Percentiles rank a stretch among this genome's conserved stretches.
Evolutionary conservation across 768 basidiomycete genomes (phyloP).

Genomic region (Dentipellis fragilis): DNA sequence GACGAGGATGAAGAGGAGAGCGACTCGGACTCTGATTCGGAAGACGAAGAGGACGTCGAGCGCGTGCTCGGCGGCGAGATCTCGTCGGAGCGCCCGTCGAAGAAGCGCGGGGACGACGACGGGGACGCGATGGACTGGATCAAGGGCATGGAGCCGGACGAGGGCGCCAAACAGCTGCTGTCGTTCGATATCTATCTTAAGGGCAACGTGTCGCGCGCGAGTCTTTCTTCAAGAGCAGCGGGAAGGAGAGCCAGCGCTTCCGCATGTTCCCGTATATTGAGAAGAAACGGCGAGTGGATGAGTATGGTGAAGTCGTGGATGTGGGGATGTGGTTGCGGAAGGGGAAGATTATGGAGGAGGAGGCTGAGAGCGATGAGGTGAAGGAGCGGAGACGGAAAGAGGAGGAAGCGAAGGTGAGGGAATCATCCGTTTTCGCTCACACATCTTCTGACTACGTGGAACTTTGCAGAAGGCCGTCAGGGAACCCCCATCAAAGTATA

Average conservation of each 20-base stretch:
- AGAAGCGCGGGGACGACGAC: constrained; percentile 31
- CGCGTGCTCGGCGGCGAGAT: constrained; percentile 41
- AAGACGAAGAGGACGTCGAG: constrained; percentile 55
- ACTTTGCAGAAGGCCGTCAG: constrained; percentile 50
- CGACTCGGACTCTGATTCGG: constrained; percentile 59
- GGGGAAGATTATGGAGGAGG: constrained; percentile 84
- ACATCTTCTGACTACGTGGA: not conserved
- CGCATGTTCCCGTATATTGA: constrained; percentile 98
- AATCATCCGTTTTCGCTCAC: constrained; percentile 4
- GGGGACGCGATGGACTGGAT: constrained; percentile 56
- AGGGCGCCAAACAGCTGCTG: constrained; percentile 60
- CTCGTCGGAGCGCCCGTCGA: constrained; percentile 11
- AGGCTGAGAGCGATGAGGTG: constrained; percentile 72
- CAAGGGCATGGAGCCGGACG: constrained; percentile 53
- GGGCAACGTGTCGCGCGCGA: constrained; percentile 84
- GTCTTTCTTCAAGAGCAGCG: constrained; percentile 77
- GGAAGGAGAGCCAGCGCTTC: constrained; percentile 67
- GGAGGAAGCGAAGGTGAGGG: constrained; percentile 67
- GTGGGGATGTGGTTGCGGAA: constrained; percentile 93
- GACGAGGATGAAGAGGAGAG: constrained; percentile 82
- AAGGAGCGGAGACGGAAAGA: constrained; percentile 71
- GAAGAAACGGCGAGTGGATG: constrained; percentile 84
- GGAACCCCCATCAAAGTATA: constrained; percentile 89
- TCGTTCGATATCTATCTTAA: constrained; percentile 97
- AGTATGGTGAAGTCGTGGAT: constrained; percentile 92